These are phyloP conservation scores for Penicilliopsis zonata DNA, from an alignment of 495 filamentous ascomycete species.

Conservation along the genomic window DNA sequence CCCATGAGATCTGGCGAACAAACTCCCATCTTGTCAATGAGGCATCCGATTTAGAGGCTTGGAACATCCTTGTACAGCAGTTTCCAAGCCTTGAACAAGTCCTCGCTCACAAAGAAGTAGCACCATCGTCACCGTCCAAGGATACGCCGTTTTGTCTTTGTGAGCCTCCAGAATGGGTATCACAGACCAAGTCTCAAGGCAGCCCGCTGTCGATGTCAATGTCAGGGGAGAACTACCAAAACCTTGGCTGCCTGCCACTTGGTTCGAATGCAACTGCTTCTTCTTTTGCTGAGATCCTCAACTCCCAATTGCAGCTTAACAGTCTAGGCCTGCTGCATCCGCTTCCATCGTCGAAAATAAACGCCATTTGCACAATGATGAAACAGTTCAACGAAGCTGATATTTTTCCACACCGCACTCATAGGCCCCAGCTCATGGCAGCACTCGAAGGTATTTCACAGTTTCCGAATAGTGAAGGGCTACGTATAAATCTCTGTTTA, in stretches of 20 bases:
- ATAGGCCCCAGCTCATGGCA: constrained; percentile 9
- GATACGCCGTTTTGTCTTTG: constrained; percentile 9
- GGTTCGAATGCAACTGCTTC: constrained; percentile 30
- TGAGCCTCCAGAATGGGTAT: constrained; percentile 30
- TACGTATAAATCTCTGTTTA: constrained; percentile 33
- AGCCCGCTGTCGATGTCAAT: constrained; percentile 40
- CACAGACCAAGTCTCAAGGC: constrained; percentile 21
- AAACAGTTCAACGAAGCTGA: constrained; percentile 19
- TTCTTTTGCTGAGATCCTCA: constrained; percentile 36
- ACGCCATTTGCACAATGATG: constrained; percentile 19
- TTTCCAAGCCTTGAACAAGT: constrained; percentile 17
- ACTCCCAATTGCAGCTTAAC: constrained; percentile 36
- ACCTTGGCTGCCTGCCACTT: constrained; percentile 46
- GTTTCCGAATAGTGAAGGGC: constrained; percentile 13
- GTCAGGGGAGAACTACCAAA: constrained; percentile 28
- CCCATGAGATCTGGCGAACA: constrained; percentile 38
- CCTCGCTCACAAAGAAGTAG: constrained; percentile 16
- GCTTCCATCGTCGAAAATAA: constrained; percentile 22
- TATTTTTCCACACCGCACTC: constrained; percentile 5
- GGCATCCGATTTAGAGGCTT: constrained; percentile 9
- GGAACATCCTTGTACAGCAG: constrained; percentile 13
- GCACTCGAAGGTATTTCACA: constrained; percentile 22
- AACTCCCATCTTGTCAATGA: constrained; percentile 22
- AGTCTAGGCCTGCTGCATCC: constrained; percentile 33
- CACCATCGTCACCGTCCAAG: constrained; percentile 2